Percentiles rank a stretch among this genome's conserved stretches.
phyloP scores from a whole-genome alignment of 306 rosid species.

The Vicia villosa region DNA sequence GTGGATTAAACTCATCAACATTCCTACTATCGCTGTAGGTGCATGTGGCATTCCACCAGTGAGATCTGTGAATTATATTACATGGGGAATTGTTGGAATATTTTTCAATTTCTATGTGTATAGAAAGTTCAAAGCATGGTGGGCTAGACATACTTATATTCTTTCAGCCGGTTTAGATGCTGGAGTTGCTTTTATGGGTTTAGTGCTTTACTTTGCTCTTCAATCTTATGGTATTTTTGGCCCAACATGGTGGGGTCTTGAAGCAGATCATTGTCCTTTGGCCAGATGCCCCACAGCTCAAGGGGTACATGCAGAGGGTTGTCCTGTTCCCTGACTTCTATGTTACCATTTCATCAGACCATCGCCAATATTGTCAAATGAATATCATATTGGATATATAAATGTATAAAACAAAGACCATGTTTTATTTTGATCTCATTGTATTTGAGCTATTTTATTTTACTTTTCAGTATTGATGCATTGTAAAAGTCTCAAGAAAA shows the following conservation, averaged over 20 bases:
- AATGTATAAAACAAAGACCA: not conserved
- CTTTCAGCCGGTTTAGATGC: slow-evolving; percentile 71
- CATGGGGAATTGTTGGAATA: slow-evolving; percentile 59
- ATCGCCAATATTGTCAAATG: not conserved
- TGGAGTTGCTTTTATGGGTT: slow-evolving; percentile 59
- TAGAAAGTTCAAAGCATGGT: slow-evolving; percentile 48
- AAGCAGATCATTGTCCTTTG: slow-evolving; percentile 44
- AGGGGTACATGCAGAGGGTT: slow-evolving; percentile 49
- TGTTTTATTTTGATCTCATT: not conserved
- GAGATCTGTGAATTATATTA: slow-evolving; percentile 48
- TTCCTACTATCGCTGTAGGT: slow-evolving; percentile 49
- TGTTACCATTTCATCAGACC: not conserved
- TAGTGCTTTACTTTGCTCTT: slow-evolving; percentile 52
- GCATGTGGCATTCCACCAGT: slow-evolving; percentile 43
- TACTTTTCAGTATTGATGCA: too few species aligned
- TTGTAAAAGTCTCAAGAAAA: too few species aligned
- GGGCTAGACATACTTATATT: slow-evolving; percentile 62
- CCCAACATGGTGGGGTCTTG: slow-evolving; percentile 68
- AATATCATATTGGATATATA: not conserved
- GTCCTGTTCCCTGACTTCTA: slow-evolving; percentile 43
- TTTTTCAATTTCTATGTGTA: slow-evolving; percentile 59
- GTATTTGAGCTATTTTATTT: not conserved
- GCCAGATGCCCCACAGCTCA: slow-evolving; percentile 65
- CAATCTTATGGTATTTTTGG: slow-evolving; percentile 44
- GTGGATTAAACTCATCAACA: slow-evolving; percentile 56